Evolutionary conservation across 2,329 filamentous ascomycete species (phyloP).

Genomic region (Xylaria sp.): DNA sequence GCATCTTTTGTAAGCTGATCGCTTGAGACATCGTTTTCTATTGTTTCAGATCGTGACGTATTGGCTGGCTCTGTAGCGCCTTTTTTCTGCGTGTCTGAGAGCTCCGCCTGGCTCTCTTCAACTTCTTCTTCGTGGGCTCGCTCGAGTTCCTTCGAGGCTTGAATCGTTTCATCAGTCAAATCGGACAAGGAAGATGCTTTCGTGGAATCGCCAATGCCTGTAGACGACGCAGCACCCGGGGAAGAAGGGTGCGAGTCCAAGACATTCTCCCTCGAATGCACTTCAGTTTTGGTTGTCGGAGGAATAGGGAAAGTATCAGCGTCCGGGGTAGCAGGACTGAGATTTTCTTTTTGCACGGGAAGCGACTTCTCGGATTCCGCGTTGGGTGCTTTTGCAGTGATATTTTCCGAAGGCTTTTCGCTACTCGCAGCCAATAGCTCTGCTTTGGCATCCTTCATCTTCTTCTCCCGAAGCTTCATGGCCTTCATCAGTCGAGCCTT

Average conservation of each 20-base stretch:
- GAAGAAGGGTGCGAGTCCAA: slow-evolving; percentile 69
- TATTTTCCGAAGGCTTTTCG: slow-evolving; percentile 40
- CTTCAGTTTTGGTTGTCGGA: slow-evolving; percentile 53
- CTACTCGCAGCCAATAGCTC: slow-evolving; percentile 42
- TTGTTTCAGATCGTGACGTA: slow-evolving; percentile 37
- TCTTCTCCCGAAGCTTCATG: slow-evolving; percentile 86
- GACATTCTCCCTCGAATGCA: slow-evolving; percentile 59
- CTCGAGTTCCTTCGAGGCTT: slow-evolving; percentile 52
- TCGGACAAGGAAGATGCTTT: slow-evolving; percentile 73
- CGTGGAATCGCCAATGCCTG: slow-evolving; percentile 68
- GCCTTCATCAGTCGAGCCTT: slow-evolving; percentile 95
- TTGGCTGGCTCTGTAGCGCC: slow-evolving; percentile 26
- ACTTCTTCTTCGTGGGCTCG: slow-evolving; percentile 30
- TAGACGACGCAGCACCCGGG: slow-evolving; percentile 61
- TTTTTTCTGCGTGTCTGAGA: slow-evolving; percentile 25
- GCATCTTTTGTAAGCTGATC: slow-evolving; percentile 28
- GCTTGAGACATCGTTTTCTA: slow-evolving; percentile 39
- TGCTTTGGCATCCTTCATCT: slow-evolving; percentile 52
- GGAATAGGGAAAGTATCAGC: slow-evolving; percentile 62
- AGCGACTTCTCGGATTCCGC: slow-evolving; percentile 42
- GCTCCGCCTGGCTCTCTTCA: slow-evolving; percentile 29
- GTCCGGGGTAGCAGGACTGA: slow-evolving; percentile 56
- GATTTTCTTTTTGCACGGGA: slow-evolving; percentile 48
- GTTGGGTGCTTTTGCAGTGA: slow-evolving; percentile 42
- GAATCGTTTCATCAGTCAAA: slow-evolving; percentile 69